Evolutionary conservation across 2,329 filamentous ascomycete species (phyloP), one percentile per base, ranked within the genome.

Genomic region (Orbilia brochopaga): DNA sequence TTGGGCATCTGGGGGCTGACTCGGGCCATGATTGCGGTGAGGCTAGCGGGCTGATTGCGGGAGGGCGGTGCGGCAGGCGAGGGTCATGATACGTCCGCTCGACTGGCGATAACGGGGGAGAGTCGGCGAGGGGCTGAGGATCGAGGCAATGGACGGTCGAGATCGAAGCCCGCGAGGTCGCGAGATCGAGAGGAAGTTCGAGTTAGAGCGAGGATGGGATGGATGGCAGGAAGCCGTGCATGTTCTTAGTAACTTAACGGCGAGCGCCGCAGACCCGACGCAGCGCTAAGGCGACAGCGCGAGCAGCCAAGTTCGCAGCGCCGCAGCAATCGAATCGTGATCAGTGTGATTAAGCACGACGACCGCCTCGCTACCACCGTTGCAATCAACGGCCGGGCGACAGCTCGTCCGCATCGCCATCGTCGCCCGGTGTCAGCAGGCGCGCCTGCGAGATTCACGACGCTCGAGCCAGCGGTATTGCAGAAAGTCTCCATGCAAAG

Each of bases 1-100:
- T 75, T 73, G 51, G 75, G 75, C 44, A 75, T 62, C 50, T 74
- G 74, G 46, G 75, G 66, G 42, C 75, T 75, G 51, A 76, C 74
- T 48, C 74, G 75, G 42, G 75, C 74, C 75, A 76, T 76, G 10
- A 13, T 56, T 19, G 48, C 8, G 27, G 15, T 53, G 13, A 21
- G 19, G 44, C 44, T 48, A 48, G 8, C 15, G 8, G 4, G 44
- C 44, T 19, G 19, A 19, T 48, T 15, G 17, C 8, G 44, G 8
- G 19, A 10, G 15, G 19, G n/a, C 15, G 19, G n/a, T 10, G 44
- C 44, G 44, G 19, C n/a, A 48, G 44, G 19, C 15, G 17, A 23
- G 8, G 44, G n/a, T 48, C 44, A 48, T 48, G 44, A 23, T 23
- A 48, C 21, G 27, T 32, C n/a, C 17, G 44, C 44, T 48, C 44